Evolutionary conservation across 495 filamentous ascomycete species (phyloP), one percentile per base, ranked within the genome.

Genomic region (Delitschia confertaspora): DNA sequence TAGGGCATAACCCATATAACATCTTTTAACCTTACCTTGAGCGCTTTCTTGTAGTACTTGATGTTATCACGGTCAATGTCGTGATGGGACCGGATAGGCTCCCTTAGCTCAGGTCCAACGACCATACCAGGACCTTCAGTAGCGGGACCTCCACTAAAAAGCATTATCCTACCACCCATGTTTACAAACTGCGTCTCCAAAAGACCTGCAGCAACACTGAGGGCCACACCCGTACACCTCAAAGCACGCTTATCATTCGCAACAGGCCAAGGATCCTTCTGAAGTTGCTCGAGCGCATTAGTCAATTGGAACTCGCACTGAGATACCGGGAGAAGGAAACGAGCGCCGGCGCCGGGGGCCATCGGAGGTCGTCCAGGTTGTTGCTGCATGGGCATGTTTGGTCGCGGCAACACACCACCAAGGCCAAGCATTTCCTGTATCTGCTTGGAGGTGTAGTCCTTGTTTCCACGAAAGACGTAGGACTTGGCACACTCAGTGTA

Each of bases 41-140:
- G 65, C 32, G 93, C 91, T 66, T 96, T 96, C 74, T 99, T 99
- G 69, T 93, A 96, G 63, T 96, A 95, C 64, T 96, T 99, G 69
- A 95, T 94, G 57, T 95, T 95, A 60, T 99, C 93, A 27, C 86
- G 78, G 57, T 99, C 93, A 60, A 99, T 99, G 55, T 99, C 93
- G 60, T 99, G 93, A 68, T 99, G 93, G 24, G 93, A 96, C 57
- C 93, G 81, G 45, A 99, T 96, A 11, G 93, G 87, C 61, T 99
- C 93, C 62, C 88, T 82, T 50, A 99, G 66, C 64, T 99, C 93
- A n/a, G 88, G 87, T 0, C 88, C 87, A 63, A 99, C 91, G 25
- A 99, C 93, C 72, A 93, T 82, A 37, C 93, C 93, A 10, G 91
- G 93, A 0, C 93, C 93, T 65, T 96, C 93, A 2, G 93, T 99